Base-by-base conservation (phyloP, 2,329 filamentous ascomycete genomes). In the Teratosphaeria gauchensis region DNA sequence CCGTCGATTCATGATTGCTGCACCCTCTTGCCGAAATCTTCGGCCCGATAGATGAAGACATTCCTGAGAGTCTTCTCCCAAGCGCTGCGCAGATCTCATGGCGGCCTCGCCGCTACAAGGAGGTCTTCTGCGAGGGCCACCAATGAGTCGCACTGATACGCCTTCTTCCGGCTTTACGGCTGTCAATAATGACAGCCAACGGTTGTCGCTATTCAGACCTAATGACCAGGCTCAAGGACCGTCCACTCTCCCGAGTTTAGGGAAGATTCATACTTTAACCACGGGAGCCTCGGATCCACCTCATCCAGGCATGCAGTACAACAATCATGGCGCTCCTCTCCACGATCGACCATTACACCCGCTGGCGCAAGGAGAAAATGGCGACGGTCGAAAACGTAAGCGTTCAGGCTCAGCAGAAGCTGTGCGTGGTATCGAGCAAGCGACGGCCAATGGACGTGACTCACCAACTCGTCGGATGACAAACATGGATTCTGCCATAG, bases 81-180 rank as follows among this genome's bases (percentile, higher is more conserved):
- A 63, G 24, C 59, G 60, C 55, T 57, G 64, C 56, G 67, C 66
- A 65, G 59, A 62, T 55, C 35, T 60, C 32, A 53, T 61, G 42
- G 59, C 63, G 19, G 57, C 59, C 54, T 59, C 63, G 54, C 55
- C 63, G 51, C 54, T 57, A n/a, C 62, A 60, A 46, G 62, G 61
- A 28, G 55, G 51, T 56, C 33, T 52, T 7, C 21, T 62, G 28
- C 61, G 61, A 56, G 62, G 59, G n/a, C 53, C 60, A 24, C 56
- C 63, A 24, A 63, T 63, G 56, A 58, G 60, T 33, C 57, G 59
- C 16, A 62, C 60, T 28, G 61, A 67, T 7, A 56, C 63, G 21
- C 55, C 62, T 1, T 28, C 61, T 12, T 61, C 63, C 3, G 65
- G 66, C 28, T 71, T 71, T 60, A 71, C 69, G n/a, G 67, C 69